Evolutionary conservation across 768 basidiomycete genomes (phyloP).

Genomic region (Russula sp.): DNA sequence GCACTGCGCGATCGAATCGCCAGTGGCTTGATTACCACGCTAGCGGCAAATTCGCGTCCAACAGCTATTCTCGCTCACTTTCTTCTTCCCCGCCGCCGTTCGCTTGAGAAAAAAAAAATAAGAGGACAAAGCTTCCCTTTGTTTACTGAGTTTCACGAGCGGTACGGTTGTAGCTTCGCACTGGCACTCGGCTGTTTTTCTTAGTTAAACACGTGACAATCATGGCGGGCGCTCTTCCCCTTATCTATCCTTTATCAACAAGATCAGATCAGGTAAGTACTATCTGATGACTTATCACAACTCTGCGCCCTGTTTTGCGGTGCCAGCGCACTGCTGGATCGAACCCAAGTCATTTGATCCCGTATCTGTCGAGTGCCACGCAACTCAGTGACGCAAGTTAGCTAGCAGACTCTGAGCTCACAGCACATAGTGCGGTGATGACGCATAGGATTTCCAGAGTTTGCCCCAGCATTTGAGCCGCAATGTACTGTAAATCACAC

Average conservation of each 20-base stretch:
- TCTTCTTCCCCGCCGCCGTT: neutral
- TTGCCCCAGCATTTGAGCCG: neutral
- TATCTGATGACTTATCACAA: neutral
- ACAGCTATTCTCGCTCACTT: slow-evolving; percentile 5
- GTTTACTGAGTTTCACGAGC: no score
- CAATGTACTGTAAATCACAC: no score
- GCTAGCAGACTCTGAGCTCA: neutral
- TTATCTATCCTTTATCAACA: neutral
- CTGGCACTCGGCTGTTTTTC: no score
- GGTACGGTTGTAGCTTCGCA: neutral
- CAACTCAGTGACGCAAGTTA: slow-evolving; percentile 1
- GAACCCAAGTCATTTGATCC: neutral
- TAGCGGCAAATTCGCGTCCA: neutral
- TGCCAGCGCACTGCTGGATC: slow-evolving; percentile 10
- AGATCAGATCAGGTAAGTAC: neutral
- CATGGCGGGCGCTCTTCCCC: neutral
- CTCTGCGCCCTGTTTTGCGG: neutral
- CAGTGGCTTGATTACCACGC: neutral
- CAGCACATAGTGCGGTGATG: neutral
- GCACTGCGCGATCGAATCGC: neutral
- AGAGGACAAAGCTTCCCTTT: no score
- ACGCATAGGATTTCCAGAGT: neutral
- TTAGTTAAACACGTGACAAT: neutral
- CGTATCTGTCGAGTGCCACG: neutral
- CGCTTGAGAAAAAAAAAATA: neutral